These are phyloP conservation scores for Hyaloscypha variabilis DNA, from an alignment of 495 filamentous ascomycete species.

Conservation along the genomic window DNA sequence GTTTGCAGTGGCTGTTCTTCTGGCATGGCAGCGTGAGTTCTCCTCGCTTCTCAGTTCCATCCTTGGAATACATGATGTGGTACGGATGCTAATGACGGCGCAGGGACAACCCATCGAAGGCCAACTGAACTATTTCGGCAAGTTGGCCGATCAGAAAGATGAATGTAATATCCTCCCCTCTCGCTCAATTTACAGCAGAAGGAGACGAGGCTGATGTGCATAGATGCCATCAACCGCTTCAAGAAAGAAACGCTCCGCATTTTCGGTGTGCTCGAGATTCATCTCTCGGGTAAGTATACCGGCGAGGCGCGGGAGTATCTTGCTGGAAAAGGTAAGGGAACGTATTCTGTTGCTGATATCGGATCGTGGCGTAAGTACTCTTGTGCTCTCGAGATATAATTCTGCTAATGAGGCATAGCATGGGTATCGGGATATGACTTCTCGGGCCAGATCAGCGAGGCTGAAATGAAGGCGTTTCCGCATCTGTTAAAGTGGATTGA, in stretches of 20 bases:
- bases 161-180: conserved; percentile 35
- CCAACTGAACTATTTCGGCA: not conserved
- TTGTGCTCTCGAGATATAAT: conserved; percentile 45
- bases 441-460: conserved; percentile 43
- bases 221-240: conserved; percentile 55
- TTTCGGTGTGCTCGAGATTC: conserved; percentile 56
- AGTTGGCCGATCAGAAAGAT: conserved; percentile 32
- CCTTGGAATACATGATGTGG: conserved; percentile 43
- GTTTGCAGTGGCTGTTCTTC: conserved; percentile 51
- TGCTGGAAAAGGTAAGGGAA: conserved; percentile 58
- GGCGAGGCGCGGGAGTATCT: conserved; percentile 51
- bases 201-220: not conserved
- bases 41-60: conserved; percentile 41
- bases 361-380: conserved; percentile 44
- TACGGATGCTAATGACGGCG: conserved; percentile 10
- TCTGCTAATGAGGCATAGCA: not conserved
- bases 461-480: conserved; percentile 49
- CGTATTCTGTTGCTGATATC: conserved; percentile 58
- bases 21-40: conserved; percentile 49
- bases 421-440: not conserved
- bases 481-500: conserved; percentile 57
- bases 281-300: conserved; percentile 47
- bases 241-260: conserved; percentile 53
- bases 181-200: not conserved
- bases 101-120: not conserved